Evolutionary conservation across 2,329 filamentous ascomycete species (phyloP), one percentile per base, ranked within the genome.

Genomic region (Coniochaeta hoffmannii): DNA sequence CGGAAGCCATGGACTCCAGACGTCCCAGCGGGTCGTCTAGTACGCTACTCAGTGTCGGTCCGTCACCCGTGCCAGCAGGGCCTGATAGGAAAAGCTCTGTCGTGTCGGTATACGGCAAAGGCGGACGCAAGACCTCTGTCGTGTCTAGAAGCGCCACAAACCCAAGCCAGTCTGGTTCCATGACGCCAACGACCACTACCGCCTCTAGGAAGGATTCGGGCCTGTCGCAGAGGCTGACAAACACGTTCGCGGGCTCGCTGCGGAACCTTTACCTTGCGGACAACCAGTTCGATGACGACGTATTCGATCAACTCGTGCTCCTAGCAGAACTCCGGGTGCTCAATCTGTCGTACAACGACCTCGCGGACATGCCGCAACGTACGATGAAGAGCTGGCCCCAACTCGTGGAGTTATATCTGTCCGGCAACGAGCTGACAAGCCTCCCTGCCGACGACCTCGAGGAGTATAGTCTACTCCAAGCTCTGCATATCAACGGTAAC

Each of bases 401-500:
- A 65, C 81, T 99, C 15, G 86, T 89, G 0, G 94, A 99, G 71
- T 78, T 99, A 14, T 97, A 97, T 65, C 78, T 99, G 3, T 97
- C 94, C 2, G 93, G 94, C 28, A 99, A 99, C 64, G 91, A 96
- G 64, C 76, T 99, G 55, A 95, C 91, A 0, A 93, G 88, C 14
- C 74, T 99, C 36, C 94, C 94, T 2, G 90, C 91, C 0, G 94
- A 99, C 70, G 94, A 99, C 64, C 77, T 99, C 49, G 93, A 96
- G 70, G 90, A 97, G 66, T 87, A 88, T 57, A 91, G 89, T 65
- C 83, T 90, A 53, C 78, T 99, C 36, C 92, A 94, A 68, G 85
- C 95, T 4, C 80, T 99, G 7, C 91, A 97, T 68, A 89, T 99
- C 73, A 99, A 99, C 73, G 89, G 88, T 68, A 99, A 99, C 75